phyloP scores from a whole-genome alignment of 257 asterid species.

The Nicotiana otophora region DNA sequence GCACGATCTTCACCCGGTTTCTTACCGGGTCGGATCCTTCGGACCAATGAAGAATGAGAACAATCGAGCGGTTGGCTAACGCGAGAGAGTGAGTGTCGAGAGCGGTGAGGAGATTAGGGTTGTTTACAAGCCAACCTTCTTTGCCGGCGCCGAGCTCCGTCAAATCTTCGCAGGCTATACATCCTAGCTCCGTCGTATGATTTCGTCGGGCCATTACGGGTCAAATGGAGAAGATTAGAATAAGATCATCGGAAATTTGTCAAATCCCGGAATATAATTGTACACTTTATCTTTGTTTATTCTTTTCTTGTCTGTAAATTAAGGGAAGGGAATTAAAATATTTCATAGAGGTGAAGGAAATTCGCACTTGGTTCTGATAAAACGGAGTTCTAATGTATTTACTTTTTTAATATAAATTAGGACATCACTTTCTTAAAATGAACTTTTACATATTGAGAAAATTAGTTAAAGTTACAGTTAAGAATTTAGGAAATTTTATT shows the following conservation, averaged over 20 bases:
- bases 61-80: conserved; percentile 58
- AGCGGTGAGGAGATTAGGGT: conserved; percentile 59
- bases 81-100: conserved; percentile 75
- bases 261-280: not conserved
- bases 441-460: not conserved
- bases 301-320: too few species aligned
- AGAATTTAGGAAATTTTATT: not conserved
- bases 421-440: not conserved
- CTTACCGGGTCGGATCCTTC: conserved; percentile 32
- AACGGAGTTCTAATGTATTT: too few species aligned
- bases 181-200: conserved; percentile 71
- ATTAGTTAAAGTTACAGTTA: too few species aligned
- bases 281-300: not conserved
- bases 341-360: too few species aligned
- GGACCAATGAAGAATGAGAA: conserved; percentile 65
- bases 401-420: not conserved
- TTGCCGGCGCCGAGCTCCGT: conserved; percentile 76
- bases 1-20: conserved; percentile 54
- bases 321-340: too few species aligned
- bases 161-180: conserved; percentile 69
- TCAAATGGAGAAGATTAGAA: not conserved
- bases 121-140: conserved; percentile 84
- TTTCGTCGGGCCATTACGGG: conserved; percentile 60
- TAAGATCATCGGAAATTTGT: not conserved
- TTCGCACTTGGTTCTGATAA: too few species aligned